These are phyloP conservation scores for Conticribra guillardii DNA, from an alignment of 108 stramenopile species.

Conservation along the genomic window DNA sequence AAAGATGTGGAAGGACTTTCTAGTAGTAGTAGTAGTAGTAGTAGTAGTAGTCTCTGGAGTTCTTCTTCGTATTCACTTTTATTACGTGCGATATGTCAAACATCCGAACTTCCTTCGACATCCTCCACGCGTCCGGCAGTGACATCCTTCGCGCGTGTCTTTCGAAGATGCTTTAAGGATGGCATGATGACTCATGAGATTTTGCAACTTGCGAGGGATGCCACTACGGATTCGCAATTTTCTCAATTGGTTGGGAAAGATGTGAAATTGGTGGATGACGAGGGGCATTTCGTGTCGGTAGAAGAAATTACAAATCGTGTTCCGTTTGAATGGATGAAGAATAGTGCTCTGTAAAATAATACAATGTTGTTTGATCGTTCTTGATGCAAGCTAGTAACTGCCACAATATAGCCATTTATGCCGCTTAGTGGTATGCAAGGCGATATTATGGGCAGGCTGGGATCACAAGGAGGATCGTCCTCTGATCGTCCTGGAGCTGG, in stretches of 20 bases:
- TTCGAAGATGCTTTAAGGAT: slow-evolving; percentile 23
- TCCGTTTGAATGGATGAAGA: background rate
- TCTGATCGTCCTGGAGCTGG: no score
- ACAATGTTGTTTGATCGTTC: no score
- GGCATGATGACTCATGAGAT: slow-evolving; percentile 27
- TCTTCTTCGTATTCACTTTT: slow-evolving; percentile 14
- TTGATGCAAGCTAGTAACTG: no score
- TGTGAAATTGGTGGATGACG: slow-evolving; percentile 3
- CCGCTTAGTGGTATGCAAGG: no score
- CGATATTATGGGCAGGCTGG: no score
- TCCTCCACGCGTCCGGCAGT: background rate
- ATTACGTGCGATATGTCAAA: slow-evolving; percentile 36
- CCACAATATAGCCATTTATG: no score
- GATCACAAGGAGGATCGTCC: no score
- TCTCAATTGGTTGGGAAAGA: slow-evolving; percentile 5
- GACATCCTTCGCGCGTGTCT: slow-evolving; percentile 11
- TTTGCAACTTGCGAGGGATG: slow-evolving; percentile 10
- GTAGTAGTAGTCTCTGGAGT: slow-evolving; percentile 7
- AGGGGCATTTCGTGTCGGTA: background rate
- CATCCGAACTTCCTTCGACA: slow-evolving; percentile 12
- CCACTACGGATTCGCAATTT: slow-evolving; percentile 24
- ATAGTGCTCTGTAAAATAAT: no score
- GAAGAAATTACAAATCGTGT: background rate
- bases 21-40: no score
- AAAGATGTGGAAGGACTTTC: slow-evolving; percentile 13